phyloP scores from a whole-genome alignment of 2,329 filamentous ascomycete genomes.

The Fusarium scirpi region DNA sequence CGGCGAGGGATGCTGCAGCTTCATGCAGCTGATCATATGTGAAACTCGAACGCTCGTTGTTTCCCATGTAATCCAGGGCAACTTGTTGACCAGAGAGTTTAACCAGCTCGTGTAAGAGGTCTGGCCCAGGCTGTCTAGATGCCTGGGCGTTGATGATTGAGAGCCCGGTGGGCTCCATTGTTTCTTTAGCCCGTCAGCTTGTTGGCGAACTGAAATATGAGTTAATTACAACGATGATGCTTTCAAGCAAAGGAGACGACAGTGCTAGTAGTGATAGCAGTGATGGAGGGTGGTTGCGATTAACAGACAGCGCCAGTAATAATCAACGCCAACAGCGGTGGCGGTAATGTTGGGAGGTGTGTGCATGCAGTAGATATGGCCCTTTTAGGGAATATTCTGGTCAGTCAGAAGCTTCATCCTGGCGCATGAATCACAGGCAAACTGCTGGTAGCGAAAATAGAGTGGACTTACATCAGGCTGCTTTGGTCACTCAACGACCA shows the following conservation, averaged over 20 bases:
- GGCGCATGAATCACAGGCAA: conserved; percentile 37
- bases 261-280: conserved; percentile 3
- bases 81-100: conserved; percentile 45
- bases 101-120: conserved; percentile 70
- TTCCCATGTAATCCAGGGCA: conserved; percentile 52
- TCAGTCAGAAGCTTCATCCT: conserved; percentile 43
- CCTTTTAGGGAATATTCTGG: conserved; percentile 43
- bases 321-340: conserved; percentile 11
- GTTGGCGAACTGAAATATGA: conserved; percentile 2
- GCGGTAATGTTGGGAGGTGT: conserved; percentile 22
- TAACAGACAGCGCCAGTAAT: conserved; percentile 26
- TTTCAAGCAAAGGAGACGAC: conserved; percentile 4
- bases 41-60: conserved; percentile 53
- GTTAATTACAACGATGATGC: conserved; percentile 12
- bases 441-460: conserved; percentile 45
- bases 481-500: conserved; percentile 40
- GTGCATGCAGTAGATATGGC: conserved; percentile 38
- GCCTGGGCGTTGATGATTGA: conserved; percentile 63
- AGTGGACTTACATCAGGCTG: conserved; percentile 48
- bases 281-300: conserved; percentile 22
- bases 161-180: conserved; percentile 49
- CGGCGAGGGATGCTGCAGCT: conserved; percentile 67
- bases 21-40: conserved; percentile 74
- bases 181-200: conserved; percentile 6
- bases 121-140: conserved; percentile 56